Evolutionary conservation across 177 flowering plant species (phyloP), one percentile per base, ranked within the genome.

Genomic region (Vitis hybrid): DNA sequence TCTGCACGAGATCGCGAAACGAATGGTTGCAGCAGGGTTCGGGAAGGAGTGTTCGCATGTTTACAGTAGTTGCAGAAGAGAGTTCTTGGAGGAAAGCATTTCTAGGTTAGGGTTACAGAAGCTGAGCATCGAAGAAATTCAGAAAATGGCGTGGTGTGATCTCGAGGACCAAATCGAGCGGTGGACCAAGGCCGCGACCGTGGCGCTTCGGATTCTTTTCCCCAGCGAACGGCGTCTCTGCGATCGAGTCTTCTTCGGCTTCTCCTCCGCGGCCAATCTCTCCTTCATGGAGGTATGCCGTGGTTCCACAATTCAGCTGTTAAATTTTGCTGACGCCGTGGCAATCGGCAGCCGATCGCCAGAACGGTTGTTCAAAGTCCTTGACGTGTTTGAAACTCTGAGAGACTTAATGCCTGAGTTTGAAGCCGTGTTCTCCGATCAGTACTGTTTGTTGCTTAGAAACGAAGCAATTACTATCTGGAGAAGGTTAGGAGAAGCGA

Each of bases 271-370:
- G 1, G 79, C 93, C 0, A 96, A 93, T 74, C 77, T 85, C 14
- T 81, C 93, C 1, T 95, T 91, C 77, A 91, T 93, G 97, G 99
- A 95, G 71, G 93, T 86, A 1, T 90, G 90, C 63, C 82, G 93
- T 1, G 96, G 91, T 5, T 74, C 91, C 5, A 69, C 88, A 8
- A 84, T 86, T 60, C 98, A 93, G 84, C 79, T 93, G 5, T 77
- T 95, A 58, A 86, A 82, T 67, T 95, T 95, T 53, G 94, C 96
- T 0, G 92, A 91, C 51, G 97, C 91, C 0, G 75, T 95, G 1
- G 87, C 91, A 0, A 88, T 89, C 6, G 86, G 93, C 1, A 81
- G 87, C 70, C 73, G 98, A 3, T 74, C 94, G 14, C 98, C 97
- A 1, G 99, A 95, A 78, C 74, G 92, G 2, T 72, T 95, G 72